phyloP scores from a whole-genome alignment of 768 basidiomycete genomes.

The Auricularia sp. region DNA sequence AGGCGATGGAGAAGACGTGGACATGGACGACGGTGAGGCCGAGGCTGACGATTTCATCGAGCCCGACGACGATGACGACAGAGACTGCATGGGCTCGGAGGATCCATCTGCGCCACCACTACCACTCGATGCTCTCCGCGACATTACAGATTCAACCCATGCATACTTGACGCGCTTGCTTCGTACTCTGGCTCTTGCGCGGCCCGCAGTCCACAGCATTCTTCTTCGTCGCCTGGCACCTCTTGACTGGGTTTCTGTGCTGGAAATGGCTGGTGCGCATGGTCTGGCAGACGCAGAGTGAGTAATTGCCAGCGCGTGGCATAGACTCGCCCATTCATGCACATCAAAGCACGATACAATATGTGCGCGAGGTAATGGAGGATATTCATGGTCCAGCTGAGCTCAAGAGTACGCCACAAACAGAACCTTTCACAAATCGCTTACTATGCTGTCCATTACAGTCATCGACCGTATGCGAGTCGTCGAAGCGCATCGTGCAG shows the following conservation, averaged over 20 bases:
- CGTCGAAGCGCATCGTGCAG: neutral
- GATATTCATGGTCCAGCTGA: neutral
- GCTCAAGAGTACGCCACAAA: neutral
- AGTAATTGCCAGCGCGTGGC: neutral
- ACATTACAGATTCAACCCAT: neutral
- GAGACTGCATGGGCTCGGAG: neutral
- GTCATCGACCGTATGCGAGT: neutral
- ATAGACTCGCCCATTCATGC: neutral
- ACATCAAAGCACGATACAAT: neutral
- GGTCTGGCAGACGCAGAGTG: neutral
- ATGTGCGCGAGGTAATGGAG: neutral
- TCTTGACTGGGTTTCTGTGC: neutral
- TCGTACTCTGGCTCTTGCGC: neutral
- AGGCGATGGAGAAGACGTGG: slow-evolving; percentile 18
- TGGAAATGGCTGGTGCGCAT: neutral
- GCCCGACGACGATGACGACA: neutral
- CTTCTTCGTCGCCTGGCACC: neutral
- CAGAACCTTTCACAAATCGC: neutral
- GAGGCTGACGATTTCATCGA: neutral
- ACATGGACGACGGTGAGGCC: neutral
- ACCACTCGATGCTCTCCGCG: neutral
- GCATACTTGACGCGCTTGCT: neutral
- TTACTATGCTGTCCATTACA: neutral
- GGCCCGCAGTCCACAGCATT: neutral
- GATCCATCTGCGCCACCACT: neutral